Evolutionary conservation across 257 asterid genomes (phyloP), one percentile per base, ranked within the genome.

Genomic region (Rubia yunnanensis): DNA sequence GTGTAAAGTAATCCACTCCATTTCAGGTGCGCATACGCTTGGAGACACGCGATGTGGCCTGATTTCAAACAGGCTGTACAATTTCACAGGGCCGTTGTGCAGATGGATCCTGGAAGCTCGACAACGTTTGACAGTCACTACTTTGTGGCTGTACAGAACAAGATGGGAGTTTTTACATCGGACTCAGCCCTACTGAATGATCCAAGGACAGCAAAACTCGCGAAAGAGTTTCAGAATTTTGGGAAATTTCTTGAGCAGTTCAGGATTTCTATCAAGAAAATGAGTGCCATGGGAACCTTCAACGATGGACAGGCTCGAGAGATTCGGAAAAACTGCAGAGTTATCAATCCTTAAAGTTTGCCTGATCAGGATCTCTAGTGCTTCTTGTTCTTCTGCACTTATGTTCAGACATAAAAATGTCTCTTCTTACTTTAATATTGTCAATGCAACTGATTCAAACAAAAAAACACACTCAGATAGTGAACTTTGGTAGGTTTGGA

Each of bases 21-120:
- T 34, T 46, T 70, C 24, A 74, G 73, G 83, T 23, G 80, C 80
- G 2, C 83, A 78, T 28, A 78, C 83, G 1, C 66, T 78, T 46
- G 83, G 77, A 57, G 26, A n/a, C 1, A 57, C 77, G 3, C 77
- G 69, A 9, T 78, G 83, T 59, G 36, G 64, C 1, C 22, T 66
- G 18, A 60, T 74, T 10, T 13, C 75, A 35, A 74, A 22, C 14
- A 41, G 80, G 55, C 65, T 78, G 9, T 78, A 67, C 74, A 78
- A 74, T 55, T 78, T 74, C 71, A 71, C 71, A 1, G 77, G 75
- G 10, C 83, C 18, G 36, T 35, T 0, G 76, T 79, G 11, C 84
- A 73, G 10, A 75, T 85, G 87, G 88, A 85, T 58, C 83, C 88
- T n/a, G 49, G 60, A 69, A 80, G 86, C 66, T 52, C 79, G 39